Base-by-base conservation (phyloP, 129 eudicot genomes). In the Ambrosia artemisiifolia region DNA sequence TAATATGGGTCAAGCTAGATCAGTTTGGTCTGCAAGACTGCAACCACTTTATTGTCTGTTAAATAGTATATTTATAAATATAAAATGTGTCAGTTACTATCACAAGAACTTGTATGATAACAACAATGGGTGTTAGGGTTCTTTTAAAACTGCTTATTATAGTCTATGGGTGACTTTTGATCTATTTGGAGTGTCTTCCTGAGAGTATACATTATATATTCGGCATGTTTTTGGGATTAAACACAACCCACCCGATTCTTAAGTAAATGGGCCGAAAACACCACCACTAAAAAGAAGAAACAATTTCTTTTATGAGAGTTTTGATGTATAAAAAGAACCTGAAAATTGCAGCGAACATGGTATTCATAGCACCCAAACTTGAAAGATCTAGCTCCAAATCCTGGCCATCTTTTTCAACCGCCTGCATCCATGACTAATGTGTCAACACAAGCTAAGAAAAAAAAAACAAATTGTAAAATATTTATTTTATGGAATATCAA, bases 321-420 rank as follows among this genome's bases (percentile, higher is more conserved):
- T 43, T 63, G 16, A 69, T 40, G 24, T 64, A 7, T 33, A 72
- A 78, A 62, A 19, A 24, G 28, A 40, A 90, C 99, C 99, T 90
- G 76, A 94, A 94, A 62, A 94, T 71, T 57, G 99, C 99, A 17
- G 99, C 99, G 81, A 94, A 94, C 88, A 94, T 77, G 30, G 99
- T 94, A 77, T 94, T 90, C 65, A 94, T 85, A 63, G 99, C 78
- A 77, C 99, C 96, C 78, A 94, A 80, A 88, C 96, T 94, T 64
- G 99, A 94, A 79, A 94, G 97, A 79, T 94, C 99, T 33, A 94
- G 86, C 84, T 94, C 97, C 72, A 94, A 78, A 55, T 94, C 99
- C 72, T 90, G 96, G 80, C 77, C 79, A 75, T 86, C 96, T 19
- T 85, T 84, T 77, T 88, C 97, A 79, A 94, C 91, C 79, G 94